Percentiles rank a stretch among this genome's conserved stretches.
Evolutionary conservation across 148 eudicot species (phyloP).

Genomic region (Rhododendron griersonianum): DNA sequence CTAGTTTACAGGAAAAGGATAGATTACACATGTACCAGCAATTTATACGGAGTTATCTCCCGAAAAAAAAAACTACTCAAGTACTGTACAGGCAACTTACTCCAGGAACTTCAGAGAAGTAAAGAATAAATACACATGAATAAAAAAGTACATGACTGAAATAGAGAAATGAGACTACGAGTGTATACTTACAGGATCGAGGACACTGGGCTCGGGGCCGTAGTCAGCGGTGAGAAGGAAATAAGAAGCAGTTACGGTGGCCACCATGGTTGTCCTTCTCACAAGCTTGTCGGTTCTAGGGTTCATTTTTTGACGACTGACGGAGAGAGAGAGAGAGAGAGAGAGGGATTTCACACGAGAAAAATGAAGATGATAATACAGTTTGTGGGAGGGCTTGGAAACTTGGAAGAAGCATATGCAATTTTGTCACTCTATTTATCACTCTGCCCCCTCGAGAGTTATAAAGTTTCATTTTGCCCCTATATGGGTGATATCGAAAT

Average conservation of each 20-base stretch:
- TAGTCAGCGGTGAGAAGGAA: constrained; percentile 76
- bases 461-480: neutral
- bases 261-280: constrained; percentile 72
- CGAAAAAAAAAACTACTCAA: neutral
- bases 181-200: constrained; percentile 51
- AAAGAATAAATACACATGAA: neutral
- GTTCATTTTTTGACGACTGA: constrained; percentile 34
- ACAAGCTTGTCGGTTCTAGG: constrained; percentile 56
- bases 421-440: neutral
- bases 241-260: constrained; percentile 56
- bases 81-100: neutral
- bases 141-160: neutral
- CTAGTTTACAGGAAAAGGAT: no score
- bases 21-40: neutral
- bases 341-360: neutral
- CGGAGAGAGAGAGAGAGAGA: neutral
- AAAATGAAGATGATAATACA: neutral
- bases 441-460: neutral
- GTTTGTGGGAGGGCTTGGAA: neutral
- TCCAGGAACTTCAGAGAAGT: neutral
- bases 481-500: no score
- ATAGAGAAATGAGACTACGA: neutral
- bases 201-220: constrained; percentile 64
- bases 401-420: neutral
- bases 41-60: neutral